These are phyloP conservation scores for Lasiosphaeria hispida DNA, from an alignment of 495 filamentous ascomycete species.

Conservation along the genomic window DNA sequence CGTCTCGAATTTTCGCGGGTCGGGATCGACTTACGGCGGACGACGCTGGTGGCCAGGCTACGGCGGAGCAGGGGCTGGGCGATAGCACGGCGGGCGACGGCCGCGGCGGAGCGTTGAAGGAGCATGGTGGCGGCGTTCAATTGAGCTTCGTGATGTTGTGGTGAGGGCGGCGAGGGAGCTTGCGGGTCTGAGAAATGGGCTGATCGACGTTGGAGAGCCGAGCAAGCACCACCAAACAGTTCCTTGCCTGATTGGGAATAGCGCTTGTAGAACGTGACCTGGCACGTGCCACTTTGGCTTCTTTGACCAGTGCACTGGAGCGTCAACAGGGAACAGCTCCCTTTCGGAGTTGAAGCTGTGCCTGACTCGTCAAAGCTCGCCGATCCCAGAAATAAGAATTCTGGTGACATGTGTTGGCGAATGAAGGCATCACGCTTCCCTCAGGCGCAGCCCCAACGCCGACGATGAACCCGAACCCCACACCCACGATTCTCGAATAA, in stretches of 20 bases:
- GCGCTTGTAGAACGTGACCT: conserved; percentile 17
- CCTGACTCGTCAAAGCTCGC: too few species aligned
- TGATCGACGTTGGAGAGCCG: conserved; percentile 25
- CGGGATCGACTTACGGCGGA: conserved; percentile 53
- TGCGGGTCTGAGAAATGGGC: conserved; percentile 28
- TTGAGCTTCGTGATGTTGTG: conserved; percentile 16
- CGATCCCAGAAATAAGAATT: too few species aligned
- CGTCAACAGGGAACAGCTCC: too few species aligned
- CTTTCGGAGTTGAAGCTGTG: too few species aligned
- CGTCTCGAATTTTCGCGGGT: conserved; percentile 12
- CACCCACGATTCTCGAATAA: too few species aligned
- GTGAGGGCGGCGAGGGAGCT: conserved; percentile 16
- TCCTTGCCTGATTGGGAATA: conserved; percentile 21
- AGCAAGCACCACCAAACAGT: conserved; percentile 16
- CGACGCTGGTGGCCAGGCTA: conserved; percentile 55
- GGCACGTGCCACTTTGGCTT: conserved; percentile 15
- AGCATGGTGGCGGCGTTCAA: conserved; percentile 61
- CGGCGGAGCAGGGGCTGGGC: conserved; percentile 57
- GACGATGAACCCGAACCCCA: too few species aligned
- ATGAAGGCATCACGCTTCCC: too few species aligned
- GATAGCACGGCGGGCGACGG: conserved; percentile 68
- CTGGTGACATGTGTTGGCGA: too few species aligned
- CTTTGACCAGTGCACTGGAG: too few species aligned
- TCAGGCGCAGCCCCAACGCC: too few species aligned
- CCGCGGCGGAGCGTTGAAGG: conserved; percentile 74